These are phyloP conservation scores for Vicia sativa DNA, from an alignment of 306 rosid species.

Conservation along the genomic window DNA sequence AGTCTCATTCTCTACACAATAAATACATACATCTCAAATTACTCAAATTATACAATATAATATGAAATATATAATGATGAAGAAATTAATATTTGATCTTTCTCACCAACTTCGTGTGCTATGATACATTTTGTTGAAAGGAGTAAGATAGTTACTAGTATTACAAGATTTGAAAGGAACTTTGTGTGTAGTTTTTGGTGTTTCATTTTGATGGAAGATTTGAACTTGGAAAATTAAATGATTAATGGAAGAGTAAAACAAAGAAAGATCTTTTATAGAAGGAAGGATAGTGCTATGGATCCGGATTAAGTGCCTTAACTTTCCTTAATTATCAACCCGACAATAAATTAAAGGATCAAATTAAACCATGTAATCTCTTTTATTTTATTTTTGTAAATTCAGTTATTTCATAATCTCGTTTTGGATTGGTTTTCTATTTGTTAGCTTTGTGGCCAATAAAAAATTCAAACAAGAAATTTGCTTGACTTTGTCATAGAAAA, in stretches of 20 bases:
- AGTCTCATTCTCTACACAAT: slow-evolving; percentile 62
- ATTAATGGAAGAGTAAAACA: background rate
- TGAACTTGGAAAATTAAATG: background rate
- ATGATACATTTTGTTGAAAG: slow-evolving; percentile 30
- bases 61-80: background rate
- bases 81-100: background rate
- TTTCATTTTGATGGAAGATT: slow-evolving; percentile 40
- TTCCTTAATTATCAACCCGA: too few species aligned
- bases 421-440: too few species aligned
- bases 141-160: slow-evolving; percentile 30
- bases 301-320: too few species aligned
- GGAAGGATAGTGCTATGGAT: background rate
- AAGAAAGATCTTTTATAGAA: background rate
- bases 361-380: too few species aligned
- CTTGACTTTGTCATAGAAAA: too few species aligned
- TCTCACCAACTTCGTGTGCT: slow-evolving; percentile 77
- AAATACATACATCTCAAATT: background rate
- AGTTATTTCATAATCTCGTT: too few species aligned
- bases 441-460: too few species aligned
- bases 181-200: slow-evolving; percentile 29
- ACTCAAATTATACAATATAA: background rate
- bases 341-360: too few species aligned
- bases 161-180: slow-evolving; percentile 23
- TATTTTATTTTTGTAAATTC: too few species aligned
- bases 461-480: too few species aligned